phyloP scores from a whole-genome alignment of 371 early-diverging fungal species.

The Entomophthora muscae region DNA sequence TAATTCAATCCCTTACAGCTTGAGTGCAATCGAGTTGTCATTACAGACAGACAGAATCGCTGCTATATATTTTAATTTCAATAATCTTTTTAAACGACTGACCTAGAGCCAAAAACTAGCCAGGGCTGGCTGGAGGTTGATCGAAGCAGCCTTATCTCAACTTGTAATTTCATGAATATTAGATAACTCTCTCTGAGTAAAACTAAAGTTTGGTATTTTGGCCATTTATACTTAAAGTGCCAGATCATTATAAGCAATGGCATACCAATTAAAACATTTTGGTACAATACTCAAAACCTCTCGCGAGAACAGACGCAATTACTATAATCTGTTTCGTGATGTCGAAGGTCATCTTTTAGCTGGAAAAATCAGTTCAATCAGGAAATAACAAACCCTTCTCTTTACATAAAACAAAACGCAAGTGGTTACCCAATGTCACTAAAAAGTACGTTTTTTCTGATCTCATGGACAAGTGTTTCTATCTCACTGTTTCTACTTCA shows the following conservation, averaged over 20 bases:
- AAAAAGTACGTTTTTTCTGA: constrained; percentile 48
- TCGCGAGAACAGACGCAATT: constrained; percentile 5
- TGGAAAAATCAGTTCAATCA: constrained; percentile 47
- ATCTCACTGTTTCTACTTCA: constrained; percentile 45
- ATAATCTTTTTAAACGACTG: too few species aligned
- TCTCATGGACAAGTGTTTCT: constrained; percentile 30
- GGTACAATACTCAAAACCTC: constrained; percentile 8
- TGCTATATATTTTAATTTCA: too few species aligned
- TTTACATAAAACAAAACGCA: constrained; percentile 59
- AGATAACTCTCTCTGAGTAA: too few species aligned
- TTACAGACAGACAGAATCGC: too few species aligned
- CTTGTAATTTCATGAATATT: too few species aligned
- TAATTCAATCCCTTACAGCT: too few species aligned
- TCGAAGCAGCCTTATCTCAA: too few species aligned
- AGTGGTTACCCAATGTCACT: constrained; percentile 68
- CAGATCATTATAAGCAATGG: neutral
- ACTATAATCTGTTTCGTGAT: constrained; percentile 10
- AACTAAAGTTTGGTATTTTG: too few species aligned
- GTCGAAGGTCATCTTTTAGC: constrained; percentile 42
- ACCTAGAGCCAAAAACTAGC: too few species aligned
- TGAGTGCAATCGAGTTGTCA: too few species aligned
- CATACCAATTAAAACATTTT: constrained; percentile 7
- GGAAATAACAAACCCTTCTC: constrained; percentile 68
- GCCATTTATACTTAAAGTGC: neutral
- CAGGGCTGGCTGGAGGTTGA: too few species aligned